These are phyloP conservation scores for Nannizzia gypsea DNA, from an alignment of 2,329 filamentous ascomycete genomes.

Conservation along the genomic window DNA sequence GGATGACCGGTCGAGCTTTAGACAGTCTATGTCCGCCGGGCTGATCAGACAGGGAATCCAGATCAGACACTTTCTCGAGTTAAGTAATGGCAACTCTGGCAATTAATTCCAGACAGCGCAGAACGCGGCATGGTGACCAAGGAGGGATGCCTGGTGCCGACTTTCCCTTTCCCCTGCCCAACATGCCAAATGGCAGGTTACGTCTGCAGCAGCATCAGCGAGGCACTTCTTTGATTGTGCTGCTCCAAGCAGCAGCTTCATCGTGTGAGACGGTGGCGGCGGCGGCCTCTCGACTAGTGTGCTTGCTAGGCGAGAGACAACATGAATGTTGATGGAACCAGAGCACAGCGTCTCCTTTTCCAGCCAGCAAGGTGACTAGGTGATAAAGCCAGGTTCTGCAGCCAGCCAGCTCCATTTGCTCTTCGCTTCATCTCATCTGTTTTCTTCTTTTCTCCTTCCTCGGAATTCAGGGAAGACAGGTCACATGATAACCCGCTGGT, in stretches of 20 bases:
- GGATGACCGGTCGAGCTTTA: neutral
- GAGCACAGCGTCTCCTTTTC: neutral
- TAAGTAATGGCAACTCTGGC: neutral
- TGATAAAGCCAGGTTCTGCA: neutral
- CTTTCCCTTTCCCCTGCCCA: neutral
- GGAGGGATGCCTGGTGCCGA: neutral
- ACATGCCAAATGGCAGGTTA: neutral
- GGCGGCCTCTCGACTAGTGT: neutral
- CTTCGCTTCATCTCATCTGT: neutral
- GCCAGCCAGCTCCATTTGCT: neutral
- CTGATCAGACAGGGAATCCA: neutral
- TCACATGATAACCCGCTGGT: slow-evolving; percentile 5
- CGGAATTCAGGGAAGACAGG: neutral
- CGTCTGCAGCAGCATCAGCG: neutral
- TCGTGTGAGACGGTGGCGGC: neutral
- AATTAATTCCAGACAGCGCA: slow-evolving; percentile 1
- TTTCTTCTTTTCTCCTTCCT: neutral
- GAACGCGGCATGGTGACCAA: neutral
- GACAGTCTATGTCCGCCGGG: neutral
- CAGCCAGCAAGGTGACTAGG: neutral
- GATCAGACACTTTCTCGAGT: neutral
- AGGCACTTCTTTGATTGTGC: neutral
- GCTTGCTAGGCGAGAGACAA: neutral
- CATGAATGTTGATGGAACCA: neutral
- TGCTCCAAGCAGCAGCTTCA: neutral